These are phyloP conservation scores for Scalesia atractyloides DNA, from an alignment of 129 eudicot genomes.

Conservation along the genomic window DNA sequence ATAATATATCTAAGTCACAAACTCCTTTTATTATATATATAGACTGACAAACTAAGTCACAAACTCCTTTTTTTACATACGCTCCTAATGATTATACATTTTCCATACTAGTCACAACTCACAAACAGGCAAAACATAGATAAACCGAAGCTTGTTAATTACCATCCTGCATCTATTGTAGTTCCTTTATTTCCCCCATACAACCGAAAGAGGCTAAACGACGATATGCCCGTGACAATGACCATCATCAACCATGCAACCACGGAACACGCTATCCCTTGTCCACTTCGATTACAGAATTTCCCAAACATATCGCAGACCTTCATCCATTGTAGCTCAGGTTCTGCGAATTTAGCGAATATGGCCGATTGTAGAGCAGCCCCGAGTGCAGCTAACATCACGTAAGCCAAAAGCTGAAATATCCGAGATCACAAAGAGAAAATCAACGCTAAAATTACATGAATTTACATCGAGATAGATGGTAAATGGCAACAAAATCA, in stretches of 20 bases:
- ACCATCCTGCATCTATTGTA: conserved; percentile 50
- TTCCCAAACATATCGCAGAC: conserved; percentile 62
- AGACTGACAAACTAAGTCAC: neutral
- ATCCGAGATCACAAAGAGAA: neutral
- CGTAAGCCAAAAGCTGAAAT: conserved; percentile 69
- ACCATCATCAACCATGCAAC: conserved; percentile 57
- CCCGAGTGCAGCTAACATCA: conserved; percentile 63
- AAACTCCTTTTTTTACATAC: neutral
- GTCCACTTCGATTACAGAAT: conserved; percentile 72
- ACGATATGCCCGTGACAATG: conserved; percentile 63
- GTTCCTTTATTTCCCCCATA: conserved; percentile 38
- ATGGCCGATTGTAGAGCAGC: conserved; percentile 62
- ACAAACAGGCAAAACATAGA: too few species aligned
- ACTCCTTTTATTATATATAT: conserved; percentile 3
- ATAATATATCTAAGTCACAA: neutral
- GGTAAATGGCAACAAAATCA: too few species aligned
- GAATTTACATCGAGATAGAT: too few species aligned
- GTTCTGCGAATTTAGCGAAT: conserved; percentile 59
- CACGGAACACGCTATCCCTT: conserved; percentile 64
- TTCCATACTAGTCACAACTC: conserved; percentile 1
- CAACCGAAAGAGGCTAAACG: conserved; percentile 77
- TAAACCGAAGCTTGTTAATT: neutral
- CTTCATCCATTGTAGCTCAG: conserved; percentile 82
- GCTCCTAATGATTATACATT: conserved; percentile 20
- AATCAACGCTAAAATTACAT: too few species aligned